These are phyloP conservation scores for Panicum hallii DNA, from an alignment of 202 grass and related monocot species.

Conservation along the genomic window DNA sequence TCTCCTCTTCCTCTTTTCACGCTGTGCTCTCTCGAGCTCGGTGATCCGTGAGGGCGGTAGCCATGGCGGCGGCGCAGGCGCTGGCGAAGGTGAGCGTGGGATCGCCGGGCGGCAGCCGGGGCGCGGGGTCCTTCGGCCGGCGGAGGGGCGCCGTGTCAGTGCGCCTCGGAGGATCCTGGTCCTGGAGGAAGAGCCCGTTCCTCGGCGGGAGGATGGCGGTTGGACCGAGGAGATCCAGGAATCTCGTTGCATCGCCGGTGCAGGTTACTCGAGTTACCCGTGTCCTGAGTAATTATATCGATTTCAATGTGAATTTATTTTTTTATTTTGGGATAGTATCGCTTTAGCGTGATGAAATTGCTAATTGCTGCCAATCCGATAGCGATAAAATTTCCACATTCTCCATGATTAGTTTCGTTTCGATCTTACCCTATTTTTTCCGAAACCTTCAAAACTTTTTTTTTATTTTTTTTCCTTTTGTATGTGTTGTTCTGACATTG, in stretches of 20 bases:
- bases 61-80: conserved; percentile 47
- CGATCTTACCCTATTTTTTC: background rate
- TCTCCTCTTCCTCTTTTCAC: background rate
- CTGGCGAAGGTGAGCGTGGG: conserved; percentile 47
- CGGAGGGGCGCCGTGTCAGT: conserved; percentile 48
- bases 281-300: background rate
- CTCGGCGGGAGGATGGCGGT: conserved; percentile 52
- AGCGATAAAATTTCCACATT: background rate
- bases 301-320: background rate
- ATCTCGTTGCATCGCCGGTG: conserved; percentile 54
- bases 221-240: conserved; percentile 48
- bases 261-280: conserved; percentile 40
- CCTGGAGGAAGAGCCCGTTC: conserved; percentile 42
- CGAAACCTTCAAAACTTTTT: too few species aligned
- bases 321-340: background rate
- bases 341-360: background rate
- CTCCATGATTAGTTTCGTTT: background rate
- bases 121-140: conserved; percentile 20
- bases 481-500: background rate
- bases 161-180: conserved; percentile 45
- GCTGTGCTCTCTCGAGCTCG: conserved; percentile 19
- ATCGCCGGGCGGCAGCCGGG: background rate
- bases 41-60: conserved; percentile 4
- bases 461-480: background rate
- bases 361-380: too few species aligned